Evolutionary conservation across 2,329 filamentous ascomycete species (phyloP).

Genomic region (Phialocephala sp.): DNA sequence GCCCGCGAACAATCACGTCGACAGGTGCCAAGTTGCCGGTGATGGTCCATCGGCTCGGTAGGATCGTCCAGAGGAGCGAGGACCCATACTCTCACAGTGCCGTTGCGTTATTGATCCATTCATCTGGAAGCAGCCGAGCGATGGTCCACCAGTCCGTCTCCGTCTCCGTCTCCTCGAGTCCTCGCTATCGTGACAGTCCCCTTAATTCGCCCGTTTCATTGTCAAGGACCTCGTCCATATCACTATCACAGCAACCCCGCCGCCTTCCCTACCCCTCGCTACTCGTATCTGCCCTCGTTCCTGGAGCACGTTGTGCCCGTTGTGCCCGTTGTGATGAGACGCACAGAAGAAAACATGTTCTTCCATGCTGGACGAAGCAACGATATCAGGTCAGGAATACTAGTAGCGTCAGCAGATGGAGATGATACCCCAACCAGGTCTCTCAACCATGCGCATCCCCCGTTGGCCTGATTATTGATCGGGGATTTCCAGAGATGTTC

Average conservation of each 20-base stretch:
- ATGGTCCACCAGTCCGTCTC: not conserved
- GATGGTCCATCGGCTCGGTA: not conserved
- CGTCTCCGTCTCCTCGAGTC: not conserved
- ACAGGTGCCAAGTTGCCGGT: not conserved
- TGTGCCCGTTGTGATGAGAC: not conserved
- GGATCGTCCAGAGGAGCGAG: not conserved
- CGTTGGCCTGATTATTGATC: constrained; percentile 5
- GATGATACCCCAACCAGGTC: not conserved
- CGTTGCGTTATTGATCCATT: constrained; percentile 2
- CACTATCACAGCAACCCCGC: constrained; percentile 12
- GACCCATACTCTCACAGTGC: not conserved
- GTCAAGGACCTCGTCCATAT: not conserved
- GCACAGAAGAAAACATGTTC: constrained; percentile 1
- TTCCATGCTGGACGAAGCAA: not conserved
- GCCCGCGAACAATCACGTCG: not conserved
- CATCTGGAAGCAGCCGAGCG: not conserved
- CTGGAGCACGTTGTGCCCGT: too few relatives aligned
- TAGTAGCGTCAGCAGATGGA: not conserved
- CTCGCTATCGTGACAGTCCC: not conserved
- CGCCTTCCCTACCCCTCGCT: not conserved
- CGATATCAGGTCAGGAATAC: not conserved
- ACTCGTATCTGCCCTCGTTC: not conserved
- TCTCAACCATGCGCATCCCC: constrained; percentile 1
- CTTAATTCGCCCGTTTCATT: not conserved
- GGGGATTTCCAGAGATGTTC: not conserved